A percentile compares a stretch with the other conserved stretches of the same genome.
phyloP scores from a whole-genome alignment of 1,139 yeast species.

The Kodamaea arcana region DNA sequence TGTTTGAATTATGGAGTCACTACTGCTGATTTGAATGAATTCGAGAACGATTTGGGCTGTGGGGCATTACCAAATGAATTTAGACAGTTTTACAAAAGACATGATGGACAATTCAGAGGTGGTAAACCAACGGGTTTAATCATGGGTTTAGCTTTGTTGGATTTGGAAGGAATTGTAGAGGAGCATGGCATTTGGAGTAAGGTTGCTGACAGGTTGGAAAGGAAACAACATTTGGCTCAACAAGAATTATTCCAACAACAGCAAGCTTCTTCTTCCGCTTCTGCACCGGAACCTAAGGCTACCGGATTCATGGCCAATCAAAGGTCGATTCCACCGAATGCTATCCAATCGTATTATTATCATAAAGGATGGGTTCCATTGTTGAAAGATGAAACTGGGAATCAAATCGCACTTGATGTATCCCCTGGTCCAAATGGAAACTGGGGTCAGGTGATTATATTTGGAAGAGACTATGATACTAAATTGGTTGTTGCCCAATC shows the following conservation, averaged over 20 bases:
- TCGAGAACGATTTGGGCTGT: conserved; percentile 67
- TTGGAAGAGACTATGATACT: conserved; percentile 63
- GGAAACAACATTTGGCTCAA: conserved; percentile 33
- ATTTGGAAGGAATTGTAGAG: conserved; percentile 64
- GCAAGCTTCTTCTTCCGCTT: conserved; percentile 6
- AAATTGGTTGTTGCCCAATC: conserved; percentile 55
- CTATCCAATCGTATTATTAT: conserved; percentile 51
- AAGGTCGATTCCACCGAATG: conserved; percentile 54
- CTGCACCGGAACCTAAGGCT: conserved; percentile 14
- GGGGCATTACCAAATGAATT: conserved; percentile 67
- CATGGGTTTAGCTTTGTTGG: conserved; percentile 67
- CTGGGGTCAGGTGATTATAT: conserved; percentile 61
- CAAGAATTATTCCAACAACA: conserved; percentile 24
- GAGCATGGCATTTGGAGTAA: conserved; percentile 73
- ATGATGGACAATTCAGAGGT: conserved; percentile 79
- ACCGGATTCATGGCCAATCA: conserved; percentile 44
- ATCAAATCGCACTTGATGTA: conserved; percentile 58
- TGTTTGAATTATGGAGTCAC: conserved; percentile 69
- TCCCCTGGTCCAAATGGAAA: conserved; percentile 59
- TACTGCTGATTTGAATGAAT: conserved; percentile 69
- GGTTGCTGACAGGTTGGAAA: conserved; percentile 53
- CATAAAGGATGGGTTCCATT: conserved; percentile 62
- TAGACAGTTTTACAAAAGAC: conserved; percentile 68
- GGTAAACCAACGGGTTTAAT: conserved; percentile 73
- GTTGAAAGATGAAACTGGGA: conserved; percentile 55